Evolutionary conservation across 805 yeast species (phyloP).

Genomic region (Starmerella potacharoeniae): DNA sequence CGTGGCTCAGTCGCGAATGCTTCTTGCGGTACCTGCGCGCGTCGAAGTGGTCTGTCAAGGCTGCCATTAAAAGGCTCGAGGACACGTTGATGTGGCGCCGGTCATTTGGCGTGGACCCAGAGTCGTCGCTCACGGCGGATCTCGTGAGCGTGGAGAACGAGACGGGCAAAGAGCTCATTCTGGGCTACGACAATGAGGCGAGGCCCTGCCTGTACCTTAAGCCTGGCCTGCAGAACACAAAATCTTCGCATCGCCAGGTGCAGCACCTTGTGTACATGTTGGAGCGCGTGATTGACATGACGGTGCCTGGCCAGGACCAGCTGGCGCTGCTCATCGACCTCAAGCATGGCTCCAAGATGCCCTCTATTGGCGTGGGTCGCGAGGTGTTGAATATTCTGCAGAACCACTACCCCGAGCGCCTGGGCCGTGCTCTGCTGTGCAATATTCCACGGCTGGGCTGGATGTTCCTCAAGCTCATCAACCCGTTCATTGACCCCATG

Average conservation of each 20-base stretch:
- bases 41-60: constrained; percentile 71
- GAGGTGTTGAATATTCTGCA: constrained; percentile 89
- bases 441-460: constrained; percentile 92
- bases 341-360: constrained; percentile 68
- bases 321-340: constrained; percentile 86
- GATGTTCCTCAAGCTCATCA: constrained; percentile 81
- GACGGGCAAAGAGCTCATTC: constrained; percentile 82
- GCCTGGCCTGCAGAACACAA: constrained; percentile 94
- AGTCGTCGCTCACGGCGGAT: constrained; percentile 26
- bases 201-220: constrained; percentile 88
- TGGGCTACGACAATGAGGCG: constrained; percentile 81
- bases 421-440: constrained; percentile 83
- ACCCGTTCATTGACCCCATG: constrained; percentile 92
- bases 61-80: constrained; percentile 63
- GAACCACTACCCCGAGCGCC: constrained; percentile 93
- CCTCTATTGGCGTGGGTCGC: constrained; percentile 80
- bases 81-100: constrained; percentile 86
- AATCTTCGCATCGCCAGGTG: constrained; percentile 81
- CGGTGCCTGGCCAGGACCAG: constrained; percentile 96
- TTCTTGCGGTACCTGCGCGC: constrained; percentile 83
- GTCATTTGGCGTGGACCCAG: constrained; percentile 63
- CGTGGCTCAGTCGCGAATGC: constrained; percentile 92
- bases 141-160: constrained; percentile 53
- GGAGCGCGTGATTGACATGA: constrained; percentile 82
- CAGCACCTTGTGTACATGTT: constrained; percentile 88